Percentiles rank a stretch among this genome's conserved stretches.
phyloP scores from a whole-genome alignment of 2,329 filamentous ascomycete genomes.

The Curvularia verruculosa region DNA sequence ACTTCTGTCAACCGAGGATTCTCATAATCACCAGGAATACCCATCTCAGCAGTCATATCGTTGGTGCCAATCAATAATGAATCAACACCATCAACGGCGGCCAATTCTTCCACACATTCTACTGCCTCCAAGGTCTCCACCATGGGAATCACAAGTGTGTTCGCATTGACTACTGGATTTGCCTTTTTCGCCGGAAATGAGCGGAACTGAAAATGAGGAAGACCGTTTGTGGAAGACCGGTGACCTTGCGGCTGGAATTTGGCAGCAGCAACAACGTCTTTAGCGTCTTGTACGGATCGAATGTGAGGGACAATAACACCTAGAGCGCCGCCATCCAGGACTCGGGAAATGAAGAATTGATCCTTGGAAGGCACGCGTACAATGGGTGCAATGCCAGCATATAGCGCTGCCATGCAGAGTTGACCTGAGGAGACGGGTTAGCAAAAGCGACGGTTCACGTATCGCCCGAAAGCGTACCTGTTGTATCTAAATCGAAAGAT shows the following conservation, averaged over 20 bases:
- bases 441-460: background rate
- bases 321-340: slow-evolving; percentile 52
- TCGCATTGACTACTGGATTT: slow-evolving; percentile 46
- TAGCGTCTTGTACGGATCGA: slow-evolving; percentile 46
- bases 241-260: slow-evolving; percentile 50
- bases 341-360: slow-evolving; percentile 47
- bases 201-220: slow-evolving; percentile 47
- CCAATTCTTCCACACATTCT: slow-evolving; percentile 50
- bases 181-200: slow-evolving; percentile 42
- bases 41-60: slow-evolving; percentile 54
- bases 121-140: slow-evolving; percentile 51
- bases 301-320: slow-evolving; percentile 54
- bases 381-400: slow-evolving; percentile 50
- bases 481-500: slow-evolving; percentile 46
- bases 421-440: slow-evolving; percentile 27
- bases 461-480: slow-evolving; percentile 12
- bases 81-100: slow-evolving; percentile 53
- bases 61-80: slow-evolving; percentile 54
- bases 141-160: slow-evolving; percentile 53
- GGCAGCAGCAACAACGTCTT: slow-evolving; percentile 46
- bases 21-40: slow-evolving; percentile 52
- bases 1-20: slow-evolving; percentile 32
- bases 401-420: slow-evolving; percentile 50
- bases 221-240: slow-evolving; percentile 47
- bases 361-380: slow-evolving; percentile 52